phyloP scores from a whole-genome alignment of 2,329 filamentous ascomycete genomes.

The Ophiostoma perfectum region DNA sequence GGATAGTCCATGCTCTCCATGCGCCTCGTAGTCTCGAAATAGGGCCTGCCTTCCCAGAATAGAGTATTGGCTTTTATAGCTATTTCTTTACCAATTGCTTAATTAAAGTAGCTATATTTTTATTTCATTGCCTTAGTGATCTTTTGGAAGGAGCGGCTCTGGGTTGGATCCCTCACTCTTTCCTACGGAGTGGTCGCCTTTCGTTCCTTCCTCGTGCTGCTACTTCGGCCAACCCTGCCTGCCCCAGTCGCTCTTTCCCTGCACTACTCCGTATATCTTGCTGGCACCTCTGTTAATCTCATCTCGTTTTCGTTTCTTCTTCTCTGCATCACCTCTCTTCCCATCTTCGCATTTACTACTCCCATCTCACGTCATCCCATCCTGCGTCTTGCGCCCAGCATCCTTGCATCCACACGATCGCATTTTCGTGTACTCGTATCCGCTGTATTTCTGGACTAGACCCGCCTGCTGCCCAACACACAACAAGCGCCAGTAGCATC shows the following conservation, averaged over 20 bases:
- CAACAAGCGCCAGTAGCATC: constrained; percentile 1
- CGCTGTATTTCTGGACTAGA: constrained; percentile 4
- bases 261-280: background rate
- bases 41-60: too few species aligned
- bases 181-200: background rate
- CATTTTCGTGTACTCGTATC: constrained; percentile 6
- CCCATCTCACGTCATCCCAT: background rate
- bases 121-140: too few species aligned
- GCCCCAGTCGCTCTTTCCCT: constrained; percentile 1
- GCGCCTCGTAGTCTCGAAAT: background rate
- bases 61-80: background rate
- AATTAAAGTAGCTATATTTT: too few species aligned
- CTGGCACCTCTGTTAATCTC: background rate
- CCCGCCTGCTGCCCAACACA: constrained; percentile 9
- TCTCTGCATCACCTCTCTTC: background rate
- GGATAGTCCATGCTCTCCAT: background rate
- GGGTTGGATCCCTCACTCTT: constrained; percentile 3
- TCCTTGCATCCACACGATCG: background rate
- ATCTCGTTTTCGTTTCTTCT: background rate
- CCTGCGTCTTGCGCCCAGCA: constrained; percentile 1
- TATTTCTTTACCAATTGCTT: too few species aligned
- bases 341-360: background rate
- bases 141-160: constrained; percentile 1
- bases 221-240: background rate
- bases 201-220: background rate